These are phyloP conservation scores for Tricholoma bakamatsutake DNA, from an alignment of 768 basidiomycete genomes.

Conservation along the genomic window DNA sequence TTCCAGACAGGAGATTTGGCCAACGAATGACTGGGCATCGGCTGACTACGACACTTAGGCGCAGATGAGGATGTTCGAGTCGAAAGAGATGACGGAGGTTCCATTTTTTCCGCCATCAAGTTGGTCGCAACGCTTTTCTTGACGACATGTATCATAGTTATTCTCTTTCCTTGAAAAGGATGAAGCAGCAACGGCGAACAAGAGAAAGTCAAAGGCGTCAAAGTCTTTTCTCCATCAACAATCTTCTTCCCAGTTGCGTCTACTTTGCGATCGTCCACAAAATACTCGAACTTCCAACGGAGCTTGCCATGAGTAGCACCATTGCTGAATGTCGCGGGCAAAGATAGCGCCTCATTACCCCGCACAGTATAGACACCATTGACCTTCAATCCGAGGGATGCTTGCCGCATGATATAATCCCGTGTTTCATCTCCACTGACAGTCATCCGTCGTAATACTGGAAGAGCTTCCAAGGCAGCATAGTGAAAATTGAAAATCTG, in stretches of 20 bases:
- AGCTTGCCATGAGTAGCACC: conserved; percentile 31
- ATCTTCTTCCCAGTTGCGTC: conserved; percentile 39
- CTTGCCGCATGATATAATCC: conserved; percentile 76
- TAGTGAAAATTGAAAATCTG: conserved; percentile 69
- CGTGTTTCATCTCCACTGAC: conserved; percentile 60
- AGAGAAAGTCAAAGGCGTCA: conserved; percentile 69
- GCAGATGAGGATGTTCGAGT: not conserved
- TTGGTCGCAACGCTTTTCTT: conserved; percentile 67
- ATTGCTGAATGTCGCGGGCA: conserved; percentile 15
- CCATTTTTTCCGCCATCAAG: conserved; percentile 54
- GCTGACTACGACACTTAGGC: not conserved
- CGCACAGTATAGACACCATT: conserved; percentile 74
- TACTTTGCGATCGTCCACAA: conserved; percentile 55
- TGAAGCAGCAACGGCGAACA: conserved; percentile 68
- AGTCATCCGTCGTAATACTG: conserved; percentile 65
- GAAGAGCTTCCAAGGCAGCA: conserved; percentile 57
- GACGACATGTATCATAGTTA: conserved; percentile 64
- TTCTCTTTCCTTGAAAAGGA: conserved; percentile 57
- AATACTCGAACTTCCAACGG: conserved; percentile 76
- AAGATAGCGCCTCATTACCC: conserved; percentile 49
- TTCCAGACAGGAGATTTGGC: conserved; percentile 12
- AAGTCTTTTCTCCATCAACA: conserved; percentile 61
- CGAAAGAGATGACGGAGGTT: conserved; percentile 29
- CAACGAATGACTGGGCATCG: not conserved
- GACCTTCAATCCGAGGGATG: conserved; percentile 57